Conservation (phyloP, 2,329 filamentous ascomycete genomes). For the Zarea fungicola region DNA sequence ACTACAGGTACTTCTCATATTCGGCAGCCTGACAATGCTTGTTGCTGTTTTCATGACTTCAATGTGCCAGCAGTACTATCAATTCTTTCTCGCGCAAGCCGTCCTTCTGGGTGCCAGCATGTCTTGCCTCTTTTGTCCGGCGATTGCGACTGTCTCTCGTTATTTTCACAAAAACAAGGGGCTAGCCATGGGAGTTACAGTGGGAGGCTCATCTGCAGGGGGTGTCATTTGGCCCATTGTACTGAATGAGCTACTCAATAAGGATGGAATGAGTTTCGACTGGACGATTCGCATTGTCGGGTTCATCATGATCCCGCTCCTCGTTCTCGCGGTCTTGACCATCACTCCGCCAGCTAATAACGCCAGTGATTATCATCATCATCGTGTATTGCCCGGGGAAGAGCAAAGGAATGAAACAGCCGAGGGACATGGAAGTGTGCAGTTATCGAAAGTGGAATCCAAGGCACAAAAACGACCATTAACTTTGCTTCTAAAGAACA, state of each 20-base stretch:
- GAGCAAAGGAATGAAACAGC: not conserved
- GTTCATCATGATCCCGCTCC: conserved; percentile 38
- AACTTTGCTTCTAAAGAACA: not conserved
- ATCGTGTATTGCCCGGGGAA: conserved; percentile 37
- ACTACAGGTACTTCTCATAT: not conserved
- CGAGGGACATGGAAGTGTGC: not conserved
- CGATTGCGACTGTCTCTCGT: conserved; percentile 68
- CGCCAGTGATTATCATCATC: conserved; percentile 51
- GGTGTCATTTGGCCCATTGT: conserved; percentile 55
- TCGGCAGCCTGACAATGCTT: not conserved
- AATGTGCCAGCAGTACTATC: conserved; percentile 54
- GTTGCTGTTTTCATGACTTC: not conserved
- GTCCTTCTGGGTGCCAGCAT: conserved; percentile 64
- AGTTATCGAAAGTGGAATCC: not conserved
- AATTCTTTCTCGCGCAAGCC: conserved; percentile 73
- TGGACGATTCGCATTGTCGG: conserved; percentile 41
- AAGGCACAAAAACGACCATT: not conserved
- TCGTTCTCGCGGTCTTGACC: conserved; percentile 41
- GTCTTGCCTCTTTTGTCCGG: conserved; percentile 73
- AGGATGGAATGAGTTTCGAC: conserved; percentile 34
- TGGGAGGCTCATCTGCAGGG: conserved; percentile 63
- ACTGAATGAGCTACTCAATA: conserved; percentile 35
- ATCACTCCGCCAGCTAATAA: conserved; percentile 46
- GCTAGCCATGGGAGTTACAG: conserved; percentile 71
- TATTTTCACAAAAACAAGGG: conserved; percentile 69